phyloP scores from a whole-genome alignment of 257 asterid genomes.

The Capsicum pubescens region DNA sequence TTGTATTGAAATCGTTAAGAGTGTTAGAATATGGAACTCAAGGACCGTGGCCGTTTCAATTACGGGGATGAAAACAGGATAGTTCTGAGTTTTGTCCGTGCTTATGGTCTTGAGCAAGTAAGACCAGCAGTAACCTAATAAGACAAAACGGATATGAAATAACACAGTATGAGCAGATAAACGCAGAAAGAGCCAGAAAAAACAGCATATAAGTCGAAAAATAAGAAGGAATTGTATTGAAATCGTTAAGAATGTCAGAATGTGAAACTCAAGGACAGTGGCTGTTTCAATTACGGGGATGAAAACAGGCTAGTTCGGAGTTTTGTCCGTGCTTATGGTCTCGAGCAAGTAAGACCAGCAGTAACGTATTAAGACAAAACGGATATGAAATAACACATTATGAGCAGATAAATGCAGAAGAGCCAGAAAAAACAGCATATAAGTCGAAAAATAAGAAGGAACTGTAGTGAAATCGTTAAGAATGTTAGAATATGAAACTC shows the following conservation, averaged over 20 bases:
- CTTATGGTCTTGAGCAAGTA: neutral
- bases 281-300: neutral
- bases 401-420: neutral
- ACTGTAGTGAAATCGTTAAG: neutral
- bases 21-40: neutral
- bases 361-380: neutral
- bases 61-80: neutral
- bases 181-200: neutral
- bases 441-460: no score
- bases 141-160: neutral
- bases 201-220: conserved; percentile 17
- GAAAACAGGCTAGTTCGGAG: neutral
- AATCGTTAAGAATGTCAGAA: neutral
- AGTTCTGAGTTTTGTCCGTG: neutral
- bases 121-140: neutral
- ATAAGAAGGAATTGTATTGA: neutral
- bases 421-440: no score
- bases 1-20: neutral
- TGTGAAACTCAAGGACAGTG: no score
- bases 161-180: neutral
- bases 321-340: neutral
- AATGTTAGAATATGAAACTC: neutral
- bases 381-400: neutral
- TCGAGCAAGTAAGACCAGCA: neutral
- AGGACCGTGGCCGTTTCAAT: neutral